A percentile compares a stretch with the other conserved stretches of the same genome.
phyloP scores from a whole-genome alignment of 2,329 filamentous ascomycete genomes.

The Rhynchosporium agropyri region DNA sequence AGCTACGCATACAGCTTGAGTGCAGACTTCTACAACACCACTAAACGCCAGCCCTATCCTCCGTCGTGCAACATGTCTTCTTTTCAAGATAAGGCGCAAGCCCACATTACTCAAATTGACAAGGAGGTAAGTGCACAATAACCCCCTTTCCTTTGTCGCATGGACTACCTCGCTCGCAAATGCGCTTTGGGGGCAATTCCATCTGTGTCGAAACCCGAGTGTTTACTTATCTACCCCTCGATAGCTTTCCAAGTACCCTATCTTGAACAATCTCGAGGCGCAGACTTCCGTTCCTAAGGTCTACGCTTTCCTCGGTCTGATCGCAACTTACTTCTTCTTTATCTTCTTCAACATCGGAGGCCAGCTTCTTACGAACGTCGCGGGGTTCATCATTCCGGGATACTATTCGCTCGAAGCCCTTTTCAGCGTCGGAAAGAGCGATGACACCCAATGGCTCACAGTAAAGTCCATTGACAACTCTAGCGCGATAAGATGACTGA shows the following conservation, averaged over 20 bases:
- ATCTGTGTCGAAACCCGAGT: neutral
- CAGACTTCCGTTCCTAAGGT: slow-evolving; percentile 82
- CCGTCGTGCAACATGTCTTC: slow-evolving; percentile 65
- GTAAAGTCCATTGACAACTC: slow-evolving; percentile 50
- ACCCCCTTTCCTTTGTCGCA: neutral
- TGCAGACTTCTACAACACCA: neutral
- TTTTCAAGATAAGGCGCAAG: slow-evolving; percentile 75
- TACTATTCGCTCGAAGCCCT: slow-evolving; percentile 84
- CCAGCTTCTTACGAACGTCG: slow-evolving; percentile 84
- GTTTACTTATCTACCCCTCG: slow-evolving; percentile 19
- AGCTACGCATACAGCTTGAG: slow-evolving; percentile 11
- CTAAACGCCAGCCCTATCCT: slow-evolving; percentile 1
- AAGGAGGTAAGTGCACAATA: slow-evolving; percentile 63
- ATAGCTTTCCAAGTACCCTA: slow-evolving; percentile 82
- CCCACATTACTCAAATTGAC: slow-evolving; percentile 78
- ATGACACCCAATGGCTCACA: slow-evolving; percentile 81
- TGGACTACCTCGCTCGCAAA: neutral
- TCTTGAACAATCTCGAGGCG: slow-evolving; percentile 84
- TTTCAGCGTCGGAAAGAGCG: slow-evolving; percentile 69
- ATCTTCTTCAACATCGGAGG: slow-evolving; percentile 92
- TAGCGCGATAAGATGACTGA: slow-evolving; percentile 9
- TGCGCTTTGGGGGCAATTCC: neutral
- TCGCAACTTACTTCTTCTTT: slow-evolving; percentile 83
- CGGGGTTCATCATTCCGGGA: slow-evolving; percentile 78
- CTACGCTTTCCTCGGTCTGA: slow-evolving; percentile 77